phyloP scores from a whole-genome alignment of 2,329 filamentous ascomycete genomes.

The Leptographium lundbergii region DNA sequence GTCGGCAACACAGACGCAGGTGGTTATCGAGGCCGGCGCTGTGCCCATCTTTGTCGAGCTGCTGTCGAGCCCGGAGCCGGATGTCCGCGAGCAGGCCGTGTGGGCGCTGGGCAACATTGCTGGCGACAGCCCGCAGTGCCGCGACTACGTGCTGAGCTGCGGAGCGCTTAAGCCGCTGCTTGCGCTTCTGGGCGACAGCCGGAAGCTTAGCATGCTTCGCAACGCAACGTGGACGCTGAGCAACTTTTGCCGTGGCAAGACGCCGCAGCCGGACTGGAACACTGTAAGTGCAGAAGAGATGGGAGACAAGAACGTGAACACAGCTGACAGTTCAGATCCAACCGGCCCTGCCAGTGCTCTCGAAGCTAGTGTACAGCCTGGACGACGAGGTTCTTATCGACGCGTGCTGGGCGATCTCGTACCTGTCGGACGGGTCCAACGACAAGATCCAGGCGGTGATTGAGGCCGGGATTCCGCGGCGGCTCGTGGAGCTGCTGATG shows the following conservation, averaged over 20 bases:
- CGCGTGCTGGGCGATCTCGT: conserved; percentile 98
- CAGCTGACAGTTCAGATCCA: conserved; percentile 53
- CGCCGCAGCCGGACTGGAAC: conserved; percentile 93
- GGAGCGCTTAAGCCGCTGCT: conserved; percentile 87
- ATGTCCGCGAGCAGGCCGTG: conserved; percentile 95
- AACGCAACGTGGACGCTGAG: conserved; percentile 98
- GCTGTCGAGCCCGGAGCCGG: conserved; percentile 86
- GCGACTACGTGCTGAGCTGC: conserved; percentile 87
- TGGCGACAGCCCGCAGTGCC: conserved; percentile 92
- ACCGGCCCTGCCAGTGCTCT: conserved; percentile 83
- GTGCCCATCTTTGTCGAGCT: conserved; percentile 98
- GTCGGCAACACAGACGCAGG: conserved; percentile 93
- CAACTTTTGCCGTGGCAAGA: conserved; percentile 99
- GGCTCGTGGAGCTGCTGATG: conserved; percentile 93
- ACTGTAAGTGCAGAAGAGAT: conserved; percentile 51
- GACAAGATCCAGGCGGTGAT: conserved; percentile 99
- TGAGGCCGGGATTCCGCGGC: conserved; percentile 91
- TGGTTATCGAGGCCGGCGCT: conserved; percentile 95
- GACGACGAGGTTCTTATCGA: conserved; percentile 98
- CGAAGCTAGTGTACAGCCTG: conserved; percentile 95
- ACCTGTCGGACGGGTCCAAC: conserved; percentile 93
- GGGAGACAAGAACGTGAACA: not conserved
- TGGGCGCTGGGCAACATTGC: conserved; percentile 99
- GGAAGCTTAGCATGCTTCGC: conserved; percentile 96
- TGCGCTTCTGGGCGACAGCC: conserved; percentile 83